Conservation (phyloP, 345 rosid genomes). For the Limnanthes douglasii region DNA sequence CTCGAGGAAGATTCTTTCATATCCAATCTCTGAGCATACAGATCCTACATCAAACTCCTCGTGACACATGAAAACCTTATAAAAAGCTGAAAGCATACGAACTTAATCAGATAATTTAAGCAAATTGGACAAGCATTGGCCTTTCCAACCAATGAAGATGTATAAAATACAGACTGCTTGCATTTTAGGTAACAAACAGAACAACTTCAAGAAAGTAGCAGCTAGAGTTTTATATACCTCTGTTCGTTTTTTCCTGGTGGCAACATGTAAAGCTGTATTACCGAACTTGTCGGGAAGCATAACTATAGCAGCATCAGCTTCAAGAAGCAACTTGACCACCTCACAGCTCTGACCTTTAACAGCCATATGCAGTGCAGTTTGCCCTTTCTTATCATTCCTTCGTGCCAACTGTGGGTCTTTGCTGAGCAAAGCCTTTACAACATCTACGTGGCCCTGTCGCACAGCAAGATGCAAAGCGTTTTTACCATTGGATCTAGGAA, state of each 20-base stretch:
- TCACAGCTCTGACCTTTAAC: constrained; percentile 83
- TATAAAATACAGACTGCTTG: too few relatives aligned
- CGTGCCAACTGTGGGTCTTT: constrained; percentile 86
- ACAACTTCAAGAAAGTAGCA: not conserved
- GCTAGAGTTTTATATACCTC: constrained; percentile 33
- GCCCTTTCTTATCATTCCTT: constrained; percentile 87
- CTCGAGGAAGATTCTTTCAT: too few relatives aligned
- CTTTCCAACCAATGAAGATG: too few relatives aligned
- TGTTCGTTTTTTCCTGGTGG: constrained; percentile 76
- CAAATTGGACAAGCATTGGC: too few relatives aligned
- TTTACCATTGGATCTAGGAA: constrained; percentile 71
- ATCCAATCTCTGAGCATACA: too few relatives aligned
- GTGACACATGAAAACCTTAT: too few relatives aligned
- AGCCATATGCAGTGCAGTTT: constrained; percentile 95
- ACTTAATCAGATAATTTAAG: too few relatives aligned
- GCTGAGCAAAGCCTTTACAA: constrained; percentile 52
- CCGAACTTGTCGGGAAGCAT: constrained; percentile 92
- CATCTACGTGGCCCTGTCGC: constrained; percentile 72
- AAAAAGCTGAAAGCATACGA: too few relatives aligned
- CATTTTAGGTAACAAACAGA: too few relatives aligned
- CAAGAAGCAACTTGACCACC: constrained; percentile 79
- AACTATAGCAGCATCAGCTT: constrained; percentile 91
- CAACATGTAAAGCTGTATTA: constrained; percentile 86
- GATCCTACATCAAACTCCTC: too few relatives aligned
- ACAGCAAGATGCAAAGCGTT: constrained; percentile 90